Evolutionary conservation across 257 asterid species (phyloP).

Genomic region (Leonotis leonurus): DNA sequence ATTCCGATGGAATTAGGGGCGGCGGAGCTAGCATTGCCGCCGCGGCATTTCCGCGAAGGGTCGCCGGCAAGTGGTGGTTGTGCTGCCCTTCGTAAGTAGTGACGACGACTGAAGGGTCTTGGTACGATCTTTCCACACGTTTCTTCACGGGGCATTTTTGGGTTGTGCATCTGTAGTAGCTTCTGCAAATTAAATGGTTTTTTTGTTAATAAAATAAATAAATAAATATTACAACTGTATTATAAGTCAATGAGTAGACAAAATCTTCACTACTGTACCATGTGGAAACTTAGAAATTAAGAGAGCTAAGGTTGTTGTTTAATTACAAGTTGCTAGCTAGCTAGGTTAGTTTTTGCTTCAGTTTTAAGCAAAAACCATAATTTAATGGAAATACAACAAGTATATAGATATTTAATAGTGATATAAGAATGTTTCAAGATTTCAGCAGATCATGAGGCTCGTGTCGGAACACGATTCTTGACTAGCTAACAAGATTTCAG

Average conservation of each 20-base stretch:
- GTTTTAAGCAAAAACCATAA: neutral
- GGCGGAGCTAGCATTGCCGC: slow-evolving; percentile 19
- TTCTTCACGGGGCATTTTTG: slow-evolving; percentile 61
- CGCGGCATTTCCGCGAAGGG: slow-evolving; percentile 32
- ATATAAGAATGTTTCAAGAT: neutral
- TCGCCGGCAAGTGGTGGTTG: slow-evolving; percentile 48
- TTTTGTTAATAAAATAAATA: too few species aligned
- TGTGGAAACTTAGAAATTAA: neutral
- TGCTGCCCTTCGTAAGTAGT: slow-evolving; percentile 70
- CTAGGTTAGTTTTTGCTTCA: slow-evolving; percentile 7
- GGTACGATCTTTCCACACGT: slow-evolving; percentile 56
- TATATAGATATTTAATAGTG: too few species aligned
- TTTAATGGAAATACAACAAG: too few species aligned
- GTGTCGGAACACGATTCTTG: neutral
- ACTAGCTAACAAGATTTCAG: neutral
- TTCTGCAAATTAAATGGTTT: slow-evolving; percentile 34
- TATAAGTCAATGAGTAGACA: neutral
- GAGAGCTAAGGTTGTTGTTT: too few species aligned
- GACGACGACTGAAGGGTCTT: slow-evolving; percentile 53
- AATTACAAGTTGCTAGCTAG: neutral
- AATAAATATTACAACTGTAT: neutral
- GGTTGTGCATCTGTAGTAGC: slow-evolving; percentile 62
- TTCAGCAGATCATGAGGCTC: neutral
- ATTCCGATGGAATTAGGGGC: slow-evolving; percentile 6
- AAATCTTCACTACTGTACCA: neutral